Evolutionary conservation across 2,329 filamentous ascomycete species (phyloP).

Genomic region (Fusarium anthophilum): DNA sequence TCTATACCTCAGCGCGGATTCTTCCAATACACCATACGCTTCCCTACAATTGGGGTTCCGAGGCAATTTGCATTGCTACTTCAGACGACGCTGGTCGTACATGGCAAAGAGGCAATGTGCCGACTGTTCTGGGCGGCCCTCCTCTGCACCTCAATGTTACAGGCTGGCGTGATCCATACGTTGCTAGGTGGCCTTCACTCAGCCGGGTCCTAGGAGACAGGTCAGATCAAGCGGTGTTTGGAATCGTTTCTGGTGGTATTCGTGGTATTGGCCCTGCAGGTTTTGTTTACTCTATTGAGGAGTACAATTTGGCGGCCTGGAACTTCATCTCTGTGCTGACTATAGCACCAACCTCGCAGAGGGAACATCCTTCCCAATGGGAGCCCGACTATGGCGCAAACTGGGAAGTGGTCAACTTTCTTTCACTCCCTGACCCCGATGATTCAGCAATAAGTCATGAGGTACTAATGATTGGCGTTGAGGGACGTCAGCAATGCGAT

Average conservation of each 20-base stretch:
- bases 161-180: not conserved
- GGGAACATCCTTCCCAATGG: not conserved
- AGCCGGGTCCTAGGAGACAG: not conserved
- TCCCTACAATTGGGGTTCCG: not conserved
- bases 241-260: not conserved
- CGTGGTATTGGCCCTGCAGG: not conserved
- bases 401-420: not conserved
- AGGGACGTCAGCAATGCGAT: not conserved
- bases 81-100: not conserved
- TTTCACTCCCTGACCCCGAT: not conserved
- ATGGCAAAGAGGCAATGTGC: not conserved
- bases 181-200: not conserved
- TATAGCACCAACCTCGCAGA: not conserved
- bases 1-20: not conserved
- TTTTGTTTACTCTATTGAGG: not conserved
- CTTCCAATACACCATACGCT: not conserved
- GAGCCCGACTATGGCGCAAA: not conserved
- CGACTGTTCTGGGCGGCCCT: not conserved
- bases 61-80: not conserved
- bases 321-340: not conserved
- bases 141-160: not conserved
- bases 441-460: not conserved
- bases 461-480: not conserved
- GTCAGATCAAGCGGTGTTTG: not conserved
- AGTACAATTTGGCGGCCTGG: not conserved